Evolutionary conservation across 257 asterid species (phyloP).

Genomic region (Solanum pimpinellifolium): DNA sequence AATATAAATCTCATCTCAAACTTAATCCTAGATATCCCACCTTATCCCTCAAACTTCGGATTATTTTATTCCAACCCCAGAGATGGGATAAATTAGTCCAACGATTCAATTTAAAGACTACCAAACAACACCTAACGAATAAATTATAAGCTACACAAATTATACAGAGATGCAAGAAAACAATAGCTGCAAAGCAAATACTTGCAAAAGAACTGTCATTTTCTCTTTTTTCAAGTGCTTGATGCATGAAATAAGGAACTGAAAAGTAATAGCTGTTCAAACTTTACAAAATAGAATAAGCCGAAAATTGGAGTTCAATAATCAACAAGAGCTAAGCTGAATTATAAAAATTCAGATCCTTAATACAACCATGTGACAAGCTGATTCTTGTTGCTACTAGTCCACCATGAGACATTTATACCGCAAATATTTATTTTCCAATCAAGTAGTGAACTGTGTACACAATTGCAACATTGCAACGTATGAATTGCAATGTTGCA

Average conservation of each 20-base stretch:
- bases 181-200: neutral
- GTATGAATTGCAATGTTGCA: neutral
- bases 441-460: too few relatives aligned
- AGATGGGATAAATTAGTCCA: neutral
- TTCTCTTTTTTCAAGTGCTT: neutral
- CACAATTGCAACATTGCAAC: too few relatives aligned
- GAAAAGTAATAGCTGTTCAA: neutral
- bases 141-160: neutral
- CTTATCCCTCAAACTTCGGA: neutral
- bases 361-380: neutral
- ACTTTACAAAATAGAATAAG: neutral
- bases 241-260: neutral
- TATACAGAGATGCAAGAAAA: neutral
- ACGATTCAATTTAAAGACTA: neutral
- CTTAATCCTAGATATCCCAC: neutral
- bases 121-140: neutral
- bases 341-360: neutral
- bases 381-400: neutral
- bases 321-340: neutral
- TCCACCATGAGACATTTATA: too few relatives aligned
- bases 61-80: neutral
- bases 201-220: neutral
- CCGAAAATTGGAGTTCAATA: neutral
- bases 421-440: too few relatives aligned
- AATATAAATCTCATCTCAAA: neutral